A percentile compares a stretch with the other conserved stretches of the same genome.
phyloP scores from a whole-genome alignment of 169 alveolate genomes.

The Cryptosporidium sp. region DNA sequence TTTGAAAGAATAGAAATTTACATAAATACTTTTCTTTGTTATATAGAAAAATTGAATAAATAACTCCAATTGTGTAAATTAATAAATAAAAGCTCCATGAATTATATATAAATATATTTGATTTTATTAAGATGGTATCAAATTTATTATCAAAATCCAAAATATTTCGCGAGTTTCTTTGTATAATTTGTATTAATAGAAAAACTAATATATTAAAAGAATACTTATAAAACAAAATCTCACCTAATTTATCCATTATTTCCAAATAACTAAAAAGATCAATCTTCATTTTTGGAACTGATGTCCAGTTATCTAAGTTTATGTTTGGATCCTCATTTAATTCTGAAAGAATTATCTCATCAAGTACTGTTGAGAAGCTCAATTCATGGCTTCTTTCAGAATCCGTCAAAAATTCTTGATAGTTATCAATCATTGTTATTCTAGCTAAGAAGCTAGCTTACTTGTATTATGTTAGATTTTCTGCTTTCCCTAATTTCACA shows the following conservation, averaged over 20 bases:
- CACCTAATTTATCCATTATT: background rate
- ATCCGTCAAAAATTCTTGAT: background rate
- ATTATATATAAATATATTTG: background rate
- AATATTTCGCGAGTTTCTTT: background rate
- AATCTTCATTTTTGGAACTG: conserved; percentile 22
- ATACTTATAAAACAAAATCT: conserved; percentile 8
- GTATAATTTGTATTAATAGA: conserved; percentile 5
- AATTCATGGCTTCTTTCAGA: background rate
- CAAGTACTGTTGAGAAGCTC: conserved; percentile 6
- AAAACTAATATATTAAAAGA: background rate
- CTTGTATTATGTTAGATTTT: too few species aligned
- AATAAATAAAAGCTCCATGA: conserved; percentile 1
- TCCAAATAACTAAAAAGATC: background rate
- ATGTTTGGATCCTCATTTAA: conserved; percentile 22
- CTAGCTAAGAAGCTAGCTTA: background rate
- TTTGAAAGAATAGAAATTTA: conserved; percentile 2
- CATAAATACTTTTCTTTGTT: conserved; percentile 1
- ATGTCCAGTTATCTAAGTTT: conserved; percentile 19
- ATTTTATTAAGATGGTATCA: background rate
- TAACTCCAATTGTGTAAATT: background rate
- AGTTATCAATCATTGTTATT: background rate
- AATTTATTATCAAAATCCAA: background rate
- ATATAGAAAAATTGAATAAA: conserved; percentile 4
- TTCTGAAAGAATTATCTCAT: conserved; percentile 41
- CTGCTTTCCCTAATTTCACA: background rate